Conservation (phyloP, 192 early-diverging fungal genomes). For the Neocallimastix lanati region DNA sequence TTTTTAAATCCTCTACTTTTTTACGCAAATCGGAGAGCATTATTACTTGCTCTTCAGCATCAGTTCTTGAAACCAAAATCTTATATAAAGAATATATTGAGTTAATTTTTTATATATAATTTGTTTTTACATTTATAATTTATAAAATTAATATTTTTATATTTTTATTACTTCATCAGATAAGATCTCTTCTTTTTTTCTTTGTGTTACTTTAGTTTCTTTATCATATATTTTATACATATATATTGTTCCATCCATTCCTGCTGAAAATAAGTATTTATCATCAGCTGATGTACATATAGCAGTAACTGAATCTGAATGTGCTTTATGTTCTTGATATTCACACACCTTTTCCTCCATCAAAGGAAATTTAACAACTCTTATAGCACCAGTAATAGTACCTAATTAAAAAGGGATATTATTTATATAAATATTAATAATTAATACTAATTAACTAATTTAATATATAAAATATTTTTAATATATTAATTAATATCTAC, state of each 20-base stretch:
- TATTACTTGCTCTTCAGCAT: conserved; percentile 36
- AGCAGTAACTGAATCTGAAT: conserved; percentile 26
- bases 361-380: conserved; percentile 37
- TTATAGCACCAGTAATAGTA: conserved; percentile 25
- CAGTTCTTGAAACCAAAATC: conserved; percentile 42
- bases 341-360: conserved; percentile 9
- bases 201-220: conserved; percentile 24
- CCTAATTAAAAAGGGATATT: no score
- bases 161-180: conserved; percentile 26
- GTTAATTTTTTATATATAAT: no score
- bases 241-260: conserved; percentile 33
- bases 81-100: no score
- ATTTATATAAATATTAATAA: no score
- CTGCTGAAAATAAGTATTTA: conserved; percentile 32
- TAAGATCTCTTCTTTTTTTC: conserved; percentile 27
- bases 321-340: conserved; percentile 40
- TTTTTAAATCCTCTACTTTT: conserved; percentile 41
- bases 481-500: conserved; percentile 2
- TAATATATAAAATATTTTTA: no score
- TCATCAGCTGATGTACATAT: conserved; percentile 35
- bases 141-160: no score
- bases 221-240: conserved; percentile 35
- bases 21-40: conserved; percentile 35
- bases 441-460: no score
- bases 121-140: no score